Percentiles rank a stretch among this genome's conserved stretches.
phyloP scores from a whole-genome alignment of 2,329 filamentous ascomycete species.

The Hortaea sp. region DNA sequence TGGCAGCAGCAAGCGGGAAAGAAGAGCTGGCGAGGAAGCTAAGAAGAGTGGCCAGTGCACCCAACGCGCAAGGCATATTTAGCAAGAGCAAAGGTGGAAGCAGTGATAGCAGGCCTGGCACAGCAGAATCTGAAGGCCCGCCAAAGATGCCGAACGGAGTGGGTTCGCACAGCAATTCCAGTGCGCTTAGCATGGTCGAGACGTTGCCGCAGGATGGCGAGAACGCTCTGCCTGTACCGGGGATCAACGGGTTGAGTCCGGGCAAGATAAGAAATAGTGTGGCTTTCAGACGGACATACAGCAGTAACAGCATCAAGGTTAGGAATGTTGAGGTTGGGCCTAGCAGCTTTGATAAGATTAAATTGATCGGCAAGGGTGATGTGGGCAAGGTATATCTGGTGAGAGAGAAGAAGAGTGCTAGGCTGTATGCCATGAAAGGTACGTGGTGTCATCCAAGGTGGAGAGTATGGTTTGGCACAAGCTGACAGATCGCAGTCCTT shows the following conservation, averaged over 20 bases:
- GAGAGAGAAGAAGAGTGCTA: constrained; percentile 90
- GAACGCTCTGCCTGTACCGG: constrained; percentile 26
- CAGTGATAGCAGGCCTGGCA: constrained; percentile 59
- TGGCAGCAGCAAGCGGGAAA: constrained; percentile 66
- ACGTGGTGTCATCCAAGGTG: constrained; percentile 6
- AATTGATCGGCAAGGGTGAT: constrained; percentile 96
- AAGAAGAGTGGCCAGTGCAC: constrained; percentile 87
- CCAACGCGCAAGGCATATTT: constrained; percentile 92
- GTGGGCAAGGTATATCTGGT: constrained; percentile 98
- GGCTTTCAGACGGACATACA: constrained; percentile 89
- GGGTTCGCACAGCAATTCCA: constrained; percentile 37
- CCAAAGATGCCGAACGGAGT: constrained; percentile 35
- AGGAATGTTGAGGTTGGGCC: constrained; percentile 93
- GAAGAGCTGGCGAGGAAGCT: constrained; percentile 90
- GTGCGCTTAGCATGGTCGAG: constrained; percentile 46
- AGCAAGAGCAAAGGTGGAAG: constrained; percentile 29
- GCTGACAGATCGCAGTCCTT: constrained; percentile 51
- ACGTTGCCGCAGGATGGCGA: constrained; percentile 27
- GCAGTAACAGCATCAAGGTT: constrained; percentile 98
- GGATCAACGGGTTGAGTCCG: constrained; percentile 53
- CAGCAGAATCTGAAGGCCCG: constrained; percentile 78
- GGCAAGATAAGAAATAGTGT: constrained; percentile 55
- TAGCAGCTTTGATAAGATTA: constrained; percentile 97
- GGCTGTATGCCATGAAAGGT: constrained; percentile 99
- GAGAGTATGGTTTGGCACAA: no score